These are phyloP conservation scores for Schrenkiella parvula DNA, from an alignment of 345 rosid genomes.

Conservation along the genomic window DNA sequence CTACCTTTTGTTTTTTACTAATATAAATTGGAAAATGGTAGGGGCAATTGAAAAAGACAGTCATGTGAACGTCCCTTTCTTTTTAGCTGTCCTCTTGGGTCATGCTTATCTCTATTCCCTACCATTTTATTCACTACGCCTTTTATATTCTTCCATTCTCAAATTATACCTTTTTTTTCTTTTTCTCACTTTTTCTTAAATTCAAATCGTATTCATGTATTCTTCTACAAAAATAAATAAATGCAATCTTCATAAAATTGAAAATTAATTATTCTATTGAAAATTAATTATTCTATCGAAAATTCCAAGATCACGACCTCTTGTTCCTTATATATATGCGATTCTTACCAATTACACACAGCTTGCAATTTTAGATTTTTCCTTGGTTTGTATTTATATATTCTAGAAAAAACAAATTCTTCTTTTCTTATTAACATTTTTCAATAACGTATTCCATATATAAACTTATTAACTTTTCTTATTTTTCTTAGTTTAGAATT, in stretches of 20 bases:
- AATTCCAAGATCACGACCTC: not conserved
- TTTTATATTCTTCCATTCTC: not conserved
- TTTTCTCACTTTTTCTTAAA: not conserved
- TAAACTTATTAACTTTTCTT: not conserved
- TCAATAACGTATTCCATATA: not conserved
- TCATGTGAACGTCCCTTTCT: constrained; percentile 18
- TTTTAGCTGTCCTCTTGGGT: constrained; percentile 1
- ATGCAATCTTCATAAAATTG: not conserved
- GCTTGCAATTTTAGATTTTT: constrained; percentile 18
- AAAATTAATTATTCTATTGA: not conserved
- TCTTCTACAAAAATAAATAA: not conserved
- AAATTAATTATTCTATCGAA: not conserved
- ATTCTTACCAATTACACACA: constrained; percentile 7
- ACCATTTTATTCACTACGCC: not conserved
- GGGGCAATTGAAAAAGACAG: constrained; percentile 7
- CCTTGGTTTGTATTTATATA: not conserved
- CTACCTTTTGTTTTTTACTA: not conserved
- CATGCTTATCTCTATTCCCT: not conserved
- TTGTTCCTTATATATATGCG: not conserved
- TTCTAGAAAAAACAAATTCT: not conserved
- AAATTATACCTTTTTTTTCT: too few species aligned
- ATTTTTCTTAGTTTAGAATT: not conserved
- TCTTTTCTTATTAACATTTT: not conserved
- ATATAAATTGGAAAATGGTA: not conserved
- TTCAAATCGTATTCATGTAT: not conserved